Evolutionary conservation across 306 rosid genomes (phyloP).

Genomic region (barrel medic (Medicago truncatula)): DNA sequence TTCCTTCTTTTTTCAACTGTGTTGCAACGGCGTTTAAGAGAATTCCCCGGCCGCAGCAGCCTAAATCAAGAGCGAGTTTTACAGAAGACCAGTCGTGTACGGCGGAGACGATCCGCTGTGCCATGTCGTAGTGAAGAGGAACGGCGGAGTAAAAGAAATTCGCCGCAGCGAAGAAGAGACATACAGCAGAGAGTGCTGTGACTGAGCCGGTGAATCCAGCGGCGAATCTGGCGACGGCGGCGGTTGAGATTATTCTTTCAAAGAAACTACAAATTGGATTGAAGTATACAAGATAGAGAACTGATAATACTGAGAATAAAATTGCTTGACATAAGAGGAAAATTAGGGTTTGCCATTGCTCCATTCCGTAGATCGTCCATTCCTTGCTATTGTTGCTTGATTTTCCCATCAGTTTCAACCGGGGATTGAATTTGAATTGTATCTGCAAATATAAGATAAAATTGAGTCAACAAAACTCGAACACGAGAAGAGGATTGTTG

Average conservation of each 20-base stretch:
- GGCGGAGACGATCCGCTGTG: conserved; percentile 80
- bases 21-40: conserved; percentile 95
- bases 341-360: conserved; percentile 87
- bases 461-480: no score
- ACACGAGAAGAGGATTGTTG: no score
- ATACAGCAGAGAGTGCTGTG: conserved; percentile 76
- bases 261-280: conserved; percentile 60
- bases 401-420: conserved; percentile 67
- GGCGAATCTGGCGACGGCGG: conserved; percentile 77
- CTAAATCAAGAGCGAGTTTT: conserved; percentile 89
- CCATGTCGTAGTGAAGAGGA: conserved; percentile 90
- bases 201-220: conserved; percentile 91
- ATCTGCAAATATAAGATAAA: no score
- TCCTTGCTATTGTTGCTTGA: conserved; percentile 58
- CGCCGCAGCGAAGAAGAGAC: conserved; percentile 87
- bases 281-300: conserved; percentile 75
- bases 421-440: conserved; percentile 2
- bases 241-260: conserved; percentile 56
- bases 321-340: conserved; percentile 82
- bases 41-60: conserved; percentile 97
- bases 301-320: conserved; percentile 66
- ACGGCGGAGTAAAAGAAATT: conserved; percentile 94
- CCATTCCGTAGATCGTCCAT: conserved; percentile 94
- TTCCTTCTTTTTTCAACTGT: conserved; percentile 86
- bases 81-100: conserved; percentile 95